Percentiles rank a stretch among this genome's conserved stretches.
Evolutionary conservation across 2,329 filamentous ascomycete genomes (phyloP).

Genomic region (Juglanconis oblonga): DNA sequence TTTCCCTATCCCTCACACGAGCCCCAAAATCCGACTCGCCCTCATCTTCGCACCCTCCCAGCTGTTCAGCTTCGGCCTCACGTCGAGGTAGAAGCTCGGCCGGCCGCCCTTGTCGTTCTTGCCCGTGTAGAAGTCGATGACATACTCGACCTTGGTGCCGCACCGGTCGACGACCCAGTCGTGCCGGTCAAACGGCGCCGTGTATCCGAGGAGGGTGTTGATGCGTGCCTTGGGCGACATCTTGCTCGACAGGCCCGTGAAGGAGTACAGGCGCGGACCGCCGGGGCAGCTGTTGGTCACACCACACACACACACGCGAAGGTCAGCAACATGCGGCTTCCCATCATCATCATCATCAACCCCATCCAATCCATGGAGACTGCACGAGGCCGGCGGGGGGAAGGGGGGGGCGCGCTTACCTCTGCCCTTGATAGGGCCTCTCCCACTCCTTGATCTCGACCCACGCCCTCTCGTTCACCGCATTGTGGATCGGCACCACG

Average conservation of each 20-base stretch:
- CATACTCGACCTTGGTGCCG: conserved; percentile 81
- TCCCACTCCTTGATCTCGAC: conserved; percentile 90
- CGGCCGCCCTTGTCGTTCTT: conserved; percentile 39
- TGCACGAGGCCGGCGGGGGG: not conserved
- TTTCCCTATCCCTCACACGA: conserved; percentile 35
- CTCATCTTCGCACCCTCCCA: conserved; percentile 70
- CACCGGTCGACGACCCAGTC: conserved; percentile 97
- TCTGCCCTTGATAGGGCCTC: conserved; percentile 54
- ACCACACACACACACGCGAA: no score
- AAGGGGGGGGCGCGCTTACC: conserved; percentile 33
- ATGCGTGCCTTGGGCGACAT: conserved; percentile 81
- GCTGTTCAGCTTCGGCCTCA: conserved; percentile 65
- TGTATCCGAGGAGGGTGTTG: conserved; percentile 84
- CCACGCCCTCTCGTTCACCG: conserved; percentile 97
- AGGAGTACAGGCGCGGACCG: conserved; percentile 79
- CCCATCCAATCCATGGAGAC: no score
- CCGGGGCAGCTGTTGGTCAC: conserved; percentile 51
- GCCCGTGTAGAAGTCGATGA: conserved; percentile 97
- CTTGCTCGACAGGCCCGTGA: conserved; percentile 66
- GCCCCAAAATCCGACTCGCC: conserved; percentile 45
- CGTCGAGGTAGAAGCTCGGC: conserved; percentile 64
- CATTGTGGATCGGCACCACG: conserved; percentile 96
- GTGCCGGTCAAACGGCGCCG: conserved; percentile 88
- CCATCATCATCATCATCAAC: no score
- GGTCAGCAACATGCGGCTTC: no score